Base-by-base conservation (phyloP, 495 filamentous ascomycete species). In the Haplographium delicatum region DNA sequence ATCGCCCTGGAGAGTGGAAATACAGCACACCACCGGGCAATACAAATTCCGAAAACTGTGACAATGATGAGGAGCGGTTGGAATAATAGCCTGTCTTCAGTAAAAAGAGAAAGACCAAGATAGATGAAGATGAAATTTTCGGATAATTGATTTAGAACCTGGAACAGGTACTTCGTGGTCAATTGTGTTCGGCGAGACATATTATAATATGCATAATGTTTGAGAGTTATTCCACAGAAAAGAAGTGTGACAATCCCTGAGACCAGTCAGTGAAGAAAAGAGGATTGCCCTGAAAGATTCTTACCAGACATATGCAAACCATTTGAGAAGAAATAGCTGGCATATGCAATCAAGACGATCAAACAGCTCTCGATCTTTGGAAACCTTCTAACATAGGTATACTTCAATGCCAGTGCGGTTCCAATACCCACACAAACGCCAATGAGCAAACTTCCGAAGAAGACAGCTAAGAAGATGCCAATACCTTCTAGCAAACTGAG, bases 111-210 rank as follows among this genome's bases (percentile, higher is more conserved):
- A 11, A 98, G 73, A 0, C 93, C 93, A 1, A 98, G 80, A 62
- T 97, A 98, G 66, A 98, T 98, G 72, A 98, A 98, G 61, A 98
- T 98, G 57, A 98, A 98, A 68, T 98, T 98, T 70, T 98, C 93
- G 0, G 91, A 93, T 30, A 98, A 72, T 66, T 97, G 94, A 4
- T 94, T 88, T 51, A 94, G 82, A 42, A 96, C 84, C 67, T 93
- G 87, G 72, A 98, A 98, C 22, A 96, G 78, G 70, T 95, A 98
- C 65, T 98, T 98, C 46, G 94, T 98, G 15, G 93, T 96, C 59
- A 98, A 79, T 62, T 98, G 93, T 18, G 94, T 96, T 35, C 93
- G 85, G 35, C 93, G 84, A 24, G 93, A 98, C 93, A 98, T 98
- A 71, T 98, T 98, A 73, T 96, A 96, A 72, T 98, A 98, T 34